phyloP scores from a whole-genome alignment of 176 grass and related monocot genomes.

The Carex scoparia region DNA sequence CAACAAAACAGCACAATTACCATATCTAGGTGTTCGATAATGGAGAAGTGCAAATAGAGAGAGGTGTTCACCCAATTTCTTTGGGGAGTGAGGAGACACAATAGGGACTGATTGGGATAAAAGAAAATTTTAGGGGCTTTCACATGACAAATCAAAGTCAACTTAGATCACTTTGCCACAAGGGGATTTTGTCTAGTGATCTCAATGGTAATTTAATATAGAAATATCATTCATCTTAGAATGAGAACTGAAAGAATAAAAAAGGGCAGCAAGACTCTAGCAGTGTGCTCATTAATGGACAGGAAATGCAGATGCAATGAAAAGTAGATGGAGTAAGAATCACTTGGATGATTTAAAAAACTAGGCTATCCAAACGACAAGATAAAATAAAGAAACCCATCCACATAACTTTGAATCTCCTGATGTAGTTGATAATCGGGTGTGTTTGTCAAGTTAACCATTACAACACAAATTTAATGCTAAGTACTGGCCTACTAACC shows the following conservation, averaged over 20 bases:
- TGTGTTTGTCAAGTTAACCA: neutral
- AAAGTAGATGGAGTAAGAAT: neutral
- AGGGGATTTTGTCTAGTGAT: neutral
- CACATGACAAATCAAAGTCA: neutral
- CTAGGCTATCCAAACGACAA: neutral
- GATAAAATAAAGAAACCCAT: neutral
- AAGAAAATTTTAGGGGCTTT: neutral
- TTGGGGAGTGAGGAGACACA: neutral
- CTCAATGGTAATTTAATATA: neutral
- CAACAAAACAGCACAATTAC: neutral
- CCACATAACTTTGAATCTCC: neutral
- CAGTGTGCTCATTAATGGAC: neutral
- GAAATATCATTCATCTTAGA: conserved; percentile 6
- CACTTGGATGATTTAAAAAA: neutral
- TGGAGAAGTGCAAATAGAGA: neutral
- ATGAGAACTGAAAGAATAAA: neutral
- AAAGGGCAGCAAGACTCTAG: neutral
- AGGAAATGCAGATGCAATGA: neutral
- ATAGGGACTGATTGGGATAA: neutral
- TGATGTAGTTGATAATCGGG: neutral
- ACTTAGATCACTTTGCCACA: neutral
- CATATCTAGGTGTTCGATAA: neutral
- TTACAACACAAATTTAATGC: neutral
- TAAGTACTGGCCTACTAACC: neutral
- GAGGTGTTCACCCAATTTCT: neutral